phyloP scores from a whole-genome alignment of 495 filamentous ascomycete species.

The Oidiodendron maius region DNA sequence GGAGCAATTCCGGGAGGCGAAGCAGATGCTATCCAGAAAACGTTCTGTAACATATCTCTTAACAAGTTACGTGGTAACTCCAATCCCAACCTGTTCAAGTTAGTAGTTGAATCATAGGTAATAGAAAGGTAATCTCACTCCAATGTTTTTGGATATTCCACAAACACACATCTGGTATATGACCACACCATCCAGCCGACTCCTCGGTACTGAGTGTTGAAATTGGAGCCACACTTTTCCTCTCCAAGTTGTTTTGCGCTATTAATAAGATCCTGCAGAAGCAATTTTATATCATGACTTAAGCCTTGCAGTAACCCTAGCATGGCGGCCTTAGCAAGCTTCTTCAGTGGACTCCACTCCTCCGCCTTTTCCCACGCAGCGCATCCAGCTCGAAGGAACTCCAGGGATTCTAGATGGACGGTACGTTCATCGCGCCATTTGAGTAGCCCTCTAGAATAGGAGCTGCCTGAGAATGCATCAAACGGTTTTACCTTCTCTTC shows the following conservation, averaged over 20 bases:
- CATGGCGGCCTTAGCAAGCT: background rate
- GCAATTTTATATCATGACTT: constrained; percentile 1
- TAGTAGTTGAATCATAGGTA: background rate
- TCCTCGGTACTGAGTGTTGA: constrained; percentile 8
- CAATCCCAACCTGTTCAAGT: constrained; percentile 6
- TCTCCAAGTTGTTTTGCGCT: background rate
- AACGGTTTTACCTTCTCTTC: constrained; percentile 2
- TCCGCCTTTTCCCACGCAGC: constrained; percentile 11
- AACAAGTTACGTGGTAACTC: constrained; percentile 3
- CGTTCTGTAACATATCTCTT: constrained; percentile 6
- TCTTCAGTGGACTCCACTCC: constrained; percentile 4
- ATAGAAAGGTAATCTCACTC: constrained; percentile 6
- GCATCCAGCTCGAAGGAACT: constrained; percentile 11
- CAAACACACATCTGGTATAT: constrained; percentile 7
- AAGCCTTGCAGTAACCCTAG: constrained; percentile 8
- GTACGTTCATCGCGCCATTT: background rate
- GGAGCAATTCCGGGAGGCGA: background rate
- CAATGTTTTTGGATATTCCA: constrained; percentile 15
- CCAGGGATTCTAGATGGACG: constrained; percentile 5
- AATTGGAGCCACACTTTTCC: background rate
- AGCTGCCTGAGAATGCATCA: background rate
- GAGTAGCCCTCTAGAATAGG: background rate
- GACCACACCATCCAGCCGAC: constrained; percentile 16
- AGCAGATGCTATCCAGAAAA: constrained; percentile 21
- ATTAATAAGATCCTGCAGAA: background rate